Evolutionary conservation across 805 yeast species (phyloP).

Genomic region (Spathaspora gorwiae): DNA sequence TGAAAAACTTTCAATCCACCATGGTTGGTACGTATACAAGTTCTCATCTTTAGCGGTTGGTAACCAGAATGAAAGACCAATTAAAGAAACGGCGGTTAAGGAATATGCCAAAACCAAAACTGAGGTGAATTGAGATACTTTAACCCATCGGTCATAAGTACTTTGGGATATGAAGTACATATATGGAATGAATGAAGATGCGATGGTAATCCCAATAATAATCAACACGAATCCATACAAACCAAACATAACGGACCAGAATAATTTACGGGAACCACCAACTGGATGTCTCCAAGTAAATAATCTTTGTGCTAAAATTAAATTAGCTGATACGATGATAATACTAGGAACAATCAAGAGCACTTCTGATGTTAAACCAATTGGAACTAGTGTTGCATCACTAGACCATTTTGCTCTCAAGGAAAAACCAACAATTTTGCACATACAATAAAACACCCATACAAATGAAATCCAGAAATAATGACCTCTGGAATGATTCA

Average conservation of each 20-base stretch:
- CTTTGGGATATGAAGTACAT: constrained; percentile 45
- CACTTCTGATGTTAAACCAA: constrained; percentile 56
- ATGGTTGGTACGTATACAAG: constrained; percentile 63
- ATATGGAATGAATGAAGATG: constrained; percentile 60
- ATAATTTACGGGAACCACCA: constrained; percentile 48
- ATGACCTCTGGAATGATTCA: constrained; percentile 54
- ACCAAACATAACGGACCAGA: constrained; percentile 46
- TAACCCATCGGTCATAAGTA: constrained; percentile 17
- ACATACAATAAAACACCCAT: constrained; percentile 45
- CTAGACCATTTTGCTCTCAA: constrained; percentile 56
- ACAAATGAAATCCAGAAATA: constrained; percentile 51
- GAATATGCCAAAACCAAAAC: constrained; percentile 42
- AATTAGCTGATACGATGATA: constrained; percentile 51
- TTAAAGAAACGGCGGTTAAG: constrained; percentile 45
- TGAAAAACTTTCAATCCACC: constrained; percentile 68
- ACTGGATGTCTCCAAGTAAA: constrained; percentile 77
- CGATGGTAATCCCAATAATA: constrained; percentile 58
- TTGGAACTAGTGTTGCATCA: constrained; percentile 37
- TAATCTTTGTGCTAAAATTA: constrained; percentile 65
- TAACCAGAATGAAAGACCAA: constrained; percentile 46
- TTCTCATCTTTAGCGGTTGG: constrained; percentile 50
- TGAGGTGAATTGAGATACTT: constrained; percentile 26
- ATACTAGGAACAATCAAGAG: constrained; percentile 54
- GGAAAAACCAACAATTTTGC: constrained; percentile 56
- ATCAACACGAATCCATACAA: constrained; percentile 51